Evolutionary conservation across 352 stramenopile genomes (phyloP).

Genomic region (Phytophthora cactorum): DNA sequence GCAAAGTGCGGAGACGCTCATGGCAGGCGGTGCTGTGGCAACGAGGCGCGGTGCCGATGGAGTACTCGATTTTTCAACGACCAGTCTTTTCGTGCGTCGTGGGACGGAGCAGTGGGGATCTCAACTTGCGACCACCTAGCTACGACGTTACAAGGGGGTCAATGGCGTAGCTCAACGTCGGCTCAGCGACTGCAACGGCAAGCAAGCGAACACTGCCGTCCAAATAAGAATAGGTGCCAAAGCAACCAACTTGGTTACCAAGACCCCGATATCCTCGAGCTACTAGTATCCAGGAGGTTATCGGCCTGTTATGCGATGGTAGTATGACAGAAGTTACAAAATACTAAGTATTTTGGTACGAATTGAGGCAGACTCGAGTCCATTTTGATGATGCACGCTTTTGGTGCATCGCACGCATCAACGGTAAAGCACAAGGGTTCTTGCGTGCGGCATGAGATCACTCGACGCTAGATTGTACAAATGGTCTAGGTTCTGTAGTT

Average conservation of each 20-base stretch:
- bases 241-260: too few species aligned
- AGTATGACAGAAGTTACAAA: too few species aligned
- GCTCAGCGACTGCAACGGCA: too few species aligned
- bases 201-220: too few species aligned
- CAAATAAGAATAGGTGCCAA: too few species aligned
- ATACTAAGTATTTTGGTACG: too few species aligned
- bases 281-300: too few species aligned
- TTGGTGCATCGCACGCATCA: slow-evolving; percentile 21
- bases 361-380: not conserved
- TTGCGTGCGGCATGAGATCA: slow-evolving; percentile 31
- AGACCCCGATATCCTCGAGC: too few species aligned
- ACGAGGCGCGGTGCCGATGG: not conserved
- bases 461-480: not conserved
- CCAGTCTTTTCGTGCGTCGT: slow-evolving; percentile 18
- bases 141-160: not conserved
- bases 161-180: too few species aligned
- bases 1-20: slow-evolving; percentile 15
- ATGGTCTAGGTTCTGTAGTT: not conserved
- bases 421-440: not conserved
- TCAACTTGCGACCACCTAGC: not conserved
- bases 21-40: not conserved
- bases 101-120: slow-evolving; percentile 12
- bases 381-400: slow-evolving; percentile 11
- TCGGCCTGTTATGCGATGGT: too few species aligned
- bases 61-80: slow-evolving; percentile 16